Percentiles rank a stretch among this genome's conserved stretches.
phyloP scores from a whole-genome alignment of 225 moss, liverwort and hornwort species.

The Neckera pumila region DNA sequence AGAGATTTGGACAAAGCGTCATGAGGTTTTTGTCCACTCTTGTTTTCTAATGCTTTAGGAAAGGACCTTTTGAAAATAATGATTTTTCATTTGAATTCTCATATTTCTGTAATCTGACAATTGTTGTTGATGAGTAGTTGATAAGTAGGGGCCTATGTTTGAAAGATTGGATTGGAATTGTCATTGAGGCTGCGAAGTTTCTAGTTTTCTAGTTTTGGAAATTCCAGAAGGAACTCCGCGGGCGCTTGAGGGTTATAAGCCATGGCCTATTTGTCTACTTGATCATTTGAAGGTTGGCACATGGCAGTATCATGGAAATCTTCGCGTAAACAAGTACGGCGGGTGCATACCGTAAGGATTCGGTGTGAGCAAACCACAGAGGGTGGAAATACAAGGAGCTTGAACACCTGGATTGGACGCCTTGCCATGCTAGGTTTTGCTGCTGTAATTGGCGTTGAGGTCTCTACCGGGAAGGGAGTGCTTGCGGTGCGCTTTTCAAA shows the following conservation, averaged over 20 bases:
- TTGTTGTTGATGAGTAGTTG: background rate
- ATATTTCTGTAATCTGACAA: background rate
- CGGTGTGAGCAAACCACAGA: constrained; percentile 15
- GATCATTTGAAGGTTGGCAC: background rate
- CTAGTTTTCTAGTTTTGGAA: background rate
- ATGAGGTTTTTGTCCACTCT: background rate
- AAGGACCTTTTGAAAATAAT: background rate
- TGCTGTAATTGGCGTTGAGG: constrained; percentile 48
- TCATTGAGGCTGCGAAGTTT: background rate
- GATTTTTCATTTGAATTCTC: background rate
- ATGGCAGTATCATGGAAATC: constrained; percentile 11
- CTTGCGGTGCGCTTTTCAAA: constrained; percentile 38
- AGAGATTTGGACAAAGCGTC: background rate
- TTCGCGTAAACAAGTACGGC: constrained; percentile 6
- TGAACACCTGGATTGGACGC: constrained; percentile 85
- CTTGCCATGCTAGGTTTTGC: constrained; percentile 78
- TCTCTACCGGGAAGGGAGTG: constrained; percentile 79
- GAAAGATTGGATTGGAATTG: background rate
- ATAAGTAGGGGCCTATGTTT: background rate
- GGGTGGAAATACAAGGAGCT: constrained; percentile 27
- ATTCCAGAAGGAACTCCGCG: background rate
- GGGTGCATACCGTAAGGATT: background rate
- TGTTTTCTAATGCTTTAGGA: background rate
- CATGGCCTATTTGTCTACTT: background rate
- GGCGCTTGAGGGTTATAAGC: background rate